phyloP scores from a whole-genome alignment of 805 yeast genomes.

The Nakazawaea populi region DNA sequence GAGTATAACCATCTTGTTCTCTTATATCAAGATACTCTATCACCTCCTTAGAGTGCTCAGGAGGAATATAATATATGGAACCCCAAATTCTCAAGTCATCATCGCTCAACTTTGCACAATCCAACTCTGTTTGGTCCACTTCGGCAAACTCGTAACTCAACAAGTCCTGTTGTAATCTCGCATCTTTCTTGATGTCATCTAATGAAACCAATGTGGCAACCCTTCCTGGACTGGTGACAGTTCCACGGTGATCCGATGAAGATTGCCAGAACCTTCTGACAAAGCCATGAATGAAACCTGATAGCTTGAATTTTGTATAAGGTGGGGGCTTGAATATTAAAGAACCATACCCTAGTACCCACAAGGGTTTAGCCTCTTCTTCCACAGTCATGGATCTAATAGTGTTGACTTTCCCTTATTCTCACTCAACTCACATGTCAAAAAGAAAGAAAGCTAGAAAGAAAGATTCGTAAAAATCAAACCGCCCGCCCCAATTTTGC shows the following conservation, averaged over 20 bases:
- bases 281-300: slow-evolving; percentile 73
- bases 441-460: neutral
- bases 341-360: slow-evolving; percentile 92
- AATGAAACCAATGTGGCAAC: slow-evolving; percentile 76
- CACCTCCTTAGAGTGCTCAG: slow-evolving; percentile 56
- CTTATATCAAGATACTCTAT: slow-evolving; percentile 68
- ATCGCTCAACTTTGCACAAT: slow-evolving; percentile 21
- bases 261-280: slow-evolving; percentile 89
- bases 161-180: slow-evolving; percentile 36
- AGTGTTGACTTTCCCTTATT: neutral
- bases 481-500: neutral
- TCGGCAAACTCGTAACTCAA: slow-evolving; percentile 18
- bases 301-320: slow-evolving; percentile 48
- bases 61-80: slow-evolving; percentile 75
- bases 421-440: neutral
- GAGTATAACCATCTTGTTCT: slow-evolving; percentile 85
- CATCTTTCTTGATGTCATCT: slow-evolving; percentile 40
- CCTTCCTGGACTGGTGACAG: slow-evolving; percentile 81
- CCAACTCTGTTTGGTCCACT: slow-evolving; percentile 11
- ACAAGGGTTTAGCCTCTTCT: slow-evolving; percentile 34
- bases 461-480: neutral
- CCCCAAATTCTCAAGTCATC: slow-evolving; percentile 63
- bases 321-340: slow-evolving; percentile 89
- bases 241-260: slow-evolving; percentile 85
- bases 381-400: slow-evolving; percentile 2